Evolutionary conservation across 2,329 filamentous ascomycete species (phyloP), one percentile per base, ranked within the genome.

Genomic region (Fusarium sp.): DNA sequence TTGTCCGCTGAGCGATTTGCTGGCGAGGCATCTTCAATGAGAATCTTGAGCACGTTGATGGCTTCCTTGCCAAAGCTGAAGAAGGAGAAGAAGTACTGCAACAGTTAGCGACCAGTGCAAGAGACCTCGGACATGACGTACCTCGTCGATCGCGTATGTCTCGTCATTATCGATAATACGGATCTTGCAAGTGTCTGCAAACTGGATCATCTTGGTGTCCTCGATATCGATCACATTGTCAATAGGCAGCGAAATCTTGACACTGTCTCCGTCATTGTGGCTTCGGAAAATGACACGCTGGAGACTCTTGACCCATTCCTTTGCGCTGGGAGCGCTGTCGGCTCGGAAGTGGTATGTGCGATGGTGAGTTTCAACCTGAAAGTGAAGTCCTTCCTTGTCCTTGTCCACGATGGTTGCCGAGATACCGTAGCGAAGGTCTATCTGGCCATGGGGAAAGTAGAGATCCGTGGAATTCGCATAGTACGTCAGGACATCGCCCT

Each of bases 231-330:
- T 91, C 22, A 98, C 89, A 74, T 97, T 98, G 67, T 92, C 89
- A 60, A 98, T 93, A 1, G 95, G 96, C 31, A 98, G 84, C 1
- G 94, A 96, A 64, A 98, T 97, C 85, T 98, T 98, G 81, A 99
- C 94, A 79, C 95, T 98, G 80, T 98, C 95, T 11, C 96, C 96
- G 72, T 98, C 96, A 79, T 98, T 98, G 83, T 97, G 95, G 12
- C 95, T 96, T 59, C 95, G 90, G 80, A 98, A 98, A 66, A 98
- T 98, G 75, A 98, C 95, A 68, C 96, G 93, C 79, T 98, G 96
- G 29, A 99, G 86, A 62, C 93, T 91, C 82, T 96, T 96, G 53
- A 98, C 95, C 96, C 96, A 99, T 85, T 98, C 96, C 81, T 94
- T 96, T 12, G 96, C 96, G 79, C 94, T 98, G 5, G 92, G 88